Percentiles rank a stretch among this genome's conserved stretches.
Evolutionary conservation across 2,329 filamentous ascomycete species (phyloP).

Genomic region (Pestalotiopsis sp.): DNA sequence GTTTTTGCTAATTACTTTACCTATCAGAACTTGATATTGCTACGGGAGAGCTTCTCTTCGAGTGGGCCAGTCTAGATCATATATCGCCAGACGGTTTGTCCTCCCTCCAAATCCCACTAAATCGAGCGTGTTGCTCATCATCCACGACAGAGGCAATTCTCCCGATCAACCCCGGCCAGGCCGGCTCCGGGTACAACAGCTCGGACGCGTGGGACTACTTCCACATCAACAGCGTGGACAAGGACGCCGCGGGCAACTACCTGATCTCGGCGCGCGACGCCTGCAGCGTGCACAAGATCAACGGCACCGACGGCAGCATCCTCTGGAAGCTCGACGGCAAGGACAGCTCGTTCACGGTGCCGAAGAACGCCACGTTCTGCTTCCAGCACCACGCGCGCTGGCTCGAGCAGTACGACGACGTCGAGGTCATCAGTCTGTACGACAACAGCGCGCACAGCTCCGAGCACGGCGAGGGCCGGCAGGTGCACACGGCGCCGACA

Average conservation of each 20-base stretch:
- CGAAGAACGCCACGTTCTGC: slow-evolving; percentile 41
- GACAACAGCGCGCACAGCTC: slow-evolving; percentile 54
- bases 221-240: slow-evolving; percentile 60
- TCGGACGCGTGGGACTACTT: slow-evolving; percentile 55
- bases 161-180: slow-evolving; percentile 48
- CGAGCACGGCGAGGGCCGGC: slow-evolving; percentile 37
- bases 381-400: slow-evolving; percentile 58
- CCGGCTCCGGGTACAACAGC: slow-evolving; percentile 28
- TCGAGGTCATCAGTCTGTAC: slow-evolving; percentile 55
- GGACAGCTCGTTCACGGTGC: slow-evolving; percentile 43
- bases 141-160: slow-evolving; percentile 43
- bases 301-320: slow-evolving; percentile 47
- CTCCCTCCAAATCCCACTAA: slow-evolving; percentile 19
- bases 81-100: slow-evolving; percentile 50
- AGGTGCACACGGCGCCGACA: slow-evolving; percentile 30
- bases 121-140: slow-evolving; percentile 14
- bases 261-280: slow-evolving; percentile 56
- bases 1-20: neutral
- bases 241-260: slow-evolving; percentile 53
- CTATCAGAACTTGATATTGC: slow-evolving; percentile 49
- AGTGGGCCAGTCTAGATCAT: slow-evolving; percentile 62
- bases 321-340: slow-evolving; percentile 58
- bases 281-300: slow-evolving; percentile 49
- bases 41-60: slow-evolving; percentile 58
- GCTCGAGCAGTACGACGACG: slow-evolving; percentile 40